A percentile compares a stretch with the other conserved stretches of the same genome.
phyloP scores from a whole-genome alignment of 208 protist genomes.

The Phytomonas francai region DNA sequence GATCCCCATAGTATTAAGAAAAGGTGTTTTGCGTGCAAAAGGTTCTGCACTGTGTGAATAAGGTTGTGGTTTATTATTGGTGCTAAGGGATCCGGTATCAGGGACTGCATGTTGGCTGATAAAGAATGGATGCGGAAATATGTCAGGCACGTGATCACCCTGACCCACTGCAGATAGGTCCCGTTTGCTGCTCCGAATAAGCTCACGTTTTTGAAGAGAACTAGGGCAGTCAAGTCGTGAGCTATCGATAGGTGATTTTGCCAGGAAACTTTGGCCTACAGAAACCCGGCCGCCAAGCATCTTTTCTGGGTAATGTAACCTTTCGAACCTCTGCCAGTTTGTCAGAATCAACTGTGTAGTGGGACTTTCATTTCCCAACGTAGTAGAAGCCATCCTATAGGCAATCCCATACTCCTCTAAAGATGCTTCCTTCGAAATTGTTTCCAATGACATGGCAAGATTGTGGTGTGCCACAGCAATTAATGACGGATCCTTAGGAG shows the following conservation, averaged over 20 bases:
- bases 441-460: constrained; percentile 85
- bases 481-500: constrained; percentile 70
- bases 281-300: not conserved
- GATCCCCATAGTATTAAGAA: not conserved
- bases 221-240: not conserved
- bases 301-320: not conserved
- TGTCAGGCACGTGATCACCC: constrained; percentile 23
- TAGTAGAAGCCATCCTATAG: constrained; percentile 29
- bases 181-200: not conserved
- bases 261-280: not conserved
- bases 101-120: constrained; percentile 8
- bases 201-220: not conserved
- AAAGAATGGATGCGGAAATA: constrained; percentile 76
- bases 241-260: not conserved
- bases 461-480: constrained; percentile 88
- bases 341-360: constrained; percentile 57
- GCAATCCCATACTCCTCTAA: constrained; percentile 75
- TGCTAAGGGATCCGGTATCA: not conserved
- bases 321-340: constrained; percentile 60
- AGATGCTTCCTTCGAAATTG: constrained; percentile 42
- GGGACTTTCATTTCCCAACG: constrained; percentile 37
- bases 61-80: not conserved
- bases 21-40: not conserved
- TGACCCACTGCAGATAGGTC: not conserved
- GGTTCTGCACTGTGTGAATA: not conserved